Base-by-base conservation (phyloP, 805 yeast genomes). In the Millerozyma miso region DNA sequence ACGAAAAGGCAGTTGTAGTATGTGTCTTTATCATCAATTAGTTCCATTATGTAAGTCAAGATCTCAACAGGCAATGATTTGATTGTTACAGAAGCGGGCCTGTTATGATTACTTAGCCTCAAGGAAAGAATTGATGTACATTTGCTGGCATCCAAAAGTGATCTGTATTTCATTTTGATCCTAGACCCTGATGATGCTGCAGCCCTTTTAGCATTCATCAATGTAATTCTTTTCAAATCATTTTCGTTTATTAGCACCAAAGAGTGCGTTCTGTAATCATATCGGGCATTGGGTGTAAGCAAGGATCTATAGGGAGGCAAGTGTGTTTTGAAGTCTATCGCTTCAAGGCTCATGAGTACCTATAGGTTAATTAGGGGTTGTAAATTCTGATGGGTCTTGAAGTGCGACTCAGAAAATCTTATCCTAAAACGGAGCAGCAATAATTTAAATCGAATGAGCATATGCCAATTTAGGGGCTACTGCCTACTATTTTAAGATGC, bases 301-400 rank as follows among this genome's bases (percentile, higher is more conserved):
- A 78, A 62, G 3, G 81, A 76, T 35, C 81, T 63, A 54, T 78
- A 78, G 1, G 81, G 76, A 5, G 80, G 80, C 19, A 76, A 59
- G 52, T 69, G 65, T 16, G 54, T 17, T 51, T 51, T 55, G 51
- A 56, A 48, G 39, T 62, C 67, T 17, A 53, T 36, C 17, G 43
- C 34, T 19, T 45, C 48, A 37, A 44, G 19, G 19, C 26, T 38
- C 19, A 41, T 41, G 10, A 23, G 29, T 44, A 45, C 41, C 33
- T 38, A 41, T 33, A 31, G 17, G 4, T 37, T 14, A 5, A n/a
- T 32, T 32, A 32, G 34, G 34, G 34, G 34, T 32, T 32, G 34
- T 32, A 15, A n/a, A 32, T 32, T 15, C 14, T 7, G 14, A 8
- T 32, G 14, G 14, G 14, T 15, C 7, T 7, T 10, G 10, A 23